A percentile compares a stretch with the other conserved stretches of the same genome.
These are phyloP conservation scores for Spiromastix sp. DNA, from an alignment of 2,329 filamentous ascomycete species.

Conservation along the genomic window DNA sequence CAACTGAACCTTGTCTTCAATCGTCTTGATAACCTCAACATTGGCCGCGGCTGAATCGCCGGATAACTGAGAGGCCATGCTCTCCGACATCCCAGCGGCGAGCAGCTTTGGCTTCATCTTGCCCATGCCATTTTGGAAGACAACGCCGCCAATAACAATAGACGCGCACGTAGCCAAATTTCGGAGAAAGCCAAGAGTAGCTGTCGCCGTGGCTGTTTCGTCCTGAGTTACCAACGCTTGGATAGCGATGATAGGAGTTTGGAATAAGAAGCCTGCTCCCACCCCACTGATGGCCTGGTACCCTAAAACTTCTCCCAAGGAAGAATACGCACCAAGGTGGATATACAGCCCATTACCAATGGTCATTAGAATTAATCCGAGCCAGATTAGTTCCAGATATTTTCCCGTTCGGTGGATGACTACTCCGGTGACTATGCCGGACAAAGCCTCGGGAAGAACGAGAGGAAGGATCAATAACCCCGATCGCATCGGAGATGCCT, in stretches of 20 bases:
- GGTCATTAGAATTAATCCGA: constrained; percentile 32
- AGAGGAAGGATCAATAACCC: constrained; percentile 51
- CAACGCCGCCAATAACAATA: constrained; percentile 64
- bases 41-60: constrained; percentile 38
- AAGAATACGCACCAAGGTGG: constrained; percentile 25
- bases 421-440: constrained; percentile 37
- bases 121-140: constrained; percentile 68
- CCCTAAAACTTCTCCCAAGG: constrained; percentile 33
- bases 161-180: constrained; percentile 59
- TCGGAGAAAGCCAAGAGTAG: constrained; percentile 47
- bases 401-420: constrained; percentile 41
- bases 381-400: constrained; percentile 38
- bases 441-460: constrained; percentile 36
- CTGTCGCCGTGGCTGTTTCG: constrained; percentile 42
- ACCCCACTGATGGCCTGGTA: constrained; percentile 42
- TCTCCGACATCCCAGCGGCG: constrained; percentile 14
- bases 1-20: constrained; percentile 29
- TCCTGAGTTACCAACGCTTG: constrained; percentile 42
- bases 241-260: constrained; percentile 46
- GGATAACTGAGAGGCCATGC: constrained; percentile 25
- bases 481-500: constrained; percentile 50
- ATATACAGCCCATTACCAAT: constrained; percentile 41
- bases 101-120: constrained; percentile 40
- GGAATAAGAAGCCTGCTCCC: constrained; percentile 43
- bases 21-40: constrained; percentile 31